Percentiles rank a stretch among this genome's conserved stretches.
Evolutionary conservation across 2,329 filamentous ascomycete species (phyloP).

Genomic region (Penicillium paneum): DNA sequence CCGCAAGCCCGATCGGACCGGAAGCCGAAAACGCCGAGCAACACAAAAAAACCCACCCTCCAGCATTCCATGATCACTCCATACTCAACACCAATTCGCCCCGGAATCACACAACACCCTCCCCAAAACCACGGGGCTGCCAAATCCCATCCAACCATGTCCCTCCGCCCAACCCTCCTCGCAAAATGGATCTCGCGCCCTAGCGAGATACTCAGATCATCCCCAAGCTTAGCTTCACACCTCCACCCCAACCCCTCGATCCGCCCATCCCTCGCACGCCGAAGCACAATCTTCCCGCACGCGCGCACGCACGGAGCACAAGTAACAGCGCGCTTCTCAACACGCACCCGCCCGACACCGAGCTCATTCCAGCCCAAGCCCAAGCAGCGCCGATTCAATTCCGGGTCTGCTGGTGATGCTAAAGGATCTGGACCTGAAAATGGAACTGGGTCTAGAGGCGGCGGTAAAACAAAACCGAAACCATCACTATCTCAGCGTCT

Average conservation of each 20-base stretch:
- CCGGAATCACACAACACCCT: not conserved
- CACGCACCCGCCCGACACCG: not conserved
- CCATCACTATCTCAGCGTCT: conserved; percentile 62
- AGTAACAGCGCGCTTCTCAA: not conserved
- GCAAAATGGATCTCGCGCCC: conserved; percentile 25
- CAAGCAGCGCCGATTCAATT: conserved; percentile 27
- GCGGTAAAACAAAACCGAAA: too few relatives aligned
- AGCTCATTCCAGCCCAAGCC: conserved; percentile 4
- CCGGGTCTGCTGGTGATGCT: not conserved
- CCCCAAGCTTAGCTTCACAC: conserved; percentile 1
- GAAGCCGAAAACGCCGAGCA: conserved; percentile 12
- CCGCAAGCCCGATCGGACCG: conserved; percentile 8
- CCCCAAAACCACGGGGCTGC: not conserved
- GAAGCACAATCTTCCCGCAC: conserved; percentile 1
- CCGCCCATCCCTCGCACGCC: conserved; percentile 1
- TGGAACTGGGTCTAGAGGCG: conserved; percentile 22
- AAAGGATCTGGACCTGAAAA: conserved; percentile 12
- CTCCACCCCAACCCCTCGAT: not conserved
- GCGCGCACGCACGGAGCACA: not conserved
- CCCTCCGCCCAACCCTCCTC: conserved; percentile 12
- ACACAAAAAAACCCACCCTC: not conserved
- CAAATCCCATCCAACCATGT: conserved; percentile 1
- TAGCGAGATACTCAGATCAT: conserved; percentile 11
- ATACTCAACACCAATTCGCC: not conserved
- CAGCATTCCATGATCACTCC: not conserved